Evolutionary conservation across 805 yeast species (phyloP).

Genomic region (Spathaspora boniae): DNA sequence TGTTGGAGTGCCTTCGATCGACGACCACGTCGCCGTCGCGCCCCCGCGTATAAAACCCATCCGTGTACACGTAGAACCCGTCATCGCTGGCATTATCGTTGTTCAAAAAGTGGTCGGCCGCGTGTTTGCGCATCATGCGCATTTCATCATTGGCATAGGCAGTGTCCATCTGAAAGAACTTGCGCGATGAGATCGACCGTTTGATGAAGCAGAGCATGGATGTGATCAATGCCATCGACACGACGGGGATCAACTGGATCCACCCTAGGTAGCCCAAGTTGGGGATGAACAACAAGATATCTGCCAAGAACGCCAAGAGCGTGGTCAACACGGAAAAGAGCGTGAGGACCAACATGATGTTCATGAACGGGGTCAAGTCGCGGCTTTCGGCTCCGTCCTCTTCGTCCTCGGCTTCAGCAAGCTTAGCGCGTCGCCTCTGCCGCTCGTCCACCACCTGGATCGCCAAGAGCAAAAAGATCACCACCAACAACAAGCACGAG

Average conservation of each 20-base stretch:
- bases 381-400: slow-evolving; percentile 8
- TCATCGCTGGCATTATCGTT: slow-evolving; percentile 39
- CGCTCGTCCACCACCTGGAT: slow-evolving; percentile 8
- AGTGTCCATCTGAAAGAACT: slow-evolving; percentile 30
- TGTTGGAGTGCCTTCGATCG: too few relatives aligned
- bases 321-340: slow-evolving; percentile 67
- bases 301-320: slow-evolving; percentile 75
- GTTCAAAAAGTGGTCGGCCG: slow-evolving; percentile 8
- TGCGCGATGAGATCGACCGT: slow-evolving; percentile 56
- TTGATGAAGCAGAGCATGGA: slow-evolving; percentile 69
- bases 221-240: slow-evolving; percentile 59
- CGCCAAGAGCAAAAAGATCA: slow-evolving; percentile 10
- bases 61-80: slow-evolving; percentile 41
- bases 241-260: slow-evolving; percentile 69
- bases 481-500: slow-evolving; percentile 18
- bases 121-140: slow-evolving; percentile 22
- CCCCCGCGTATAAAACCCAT: slow-evolving; percentile 30
- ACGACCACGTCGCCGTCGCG: slow-evolving; percentile 1
- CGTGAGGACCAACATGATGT: slow-evolving; percentile 54
- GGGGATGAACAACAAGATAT: slow-evolving; percentile 73
- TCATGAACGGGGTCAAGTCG: slow-evolving; percentile 35
- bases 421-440: not conserved
- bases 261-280: slow-evolving; percentile 82
- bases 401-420: slow-evolving; percentile 1
- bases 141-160: slow-evolving; percentile 31